Base-by-base conservation (phyloP, 345 rosid genomes). In the Microthlaspi erraticum region DNA sequence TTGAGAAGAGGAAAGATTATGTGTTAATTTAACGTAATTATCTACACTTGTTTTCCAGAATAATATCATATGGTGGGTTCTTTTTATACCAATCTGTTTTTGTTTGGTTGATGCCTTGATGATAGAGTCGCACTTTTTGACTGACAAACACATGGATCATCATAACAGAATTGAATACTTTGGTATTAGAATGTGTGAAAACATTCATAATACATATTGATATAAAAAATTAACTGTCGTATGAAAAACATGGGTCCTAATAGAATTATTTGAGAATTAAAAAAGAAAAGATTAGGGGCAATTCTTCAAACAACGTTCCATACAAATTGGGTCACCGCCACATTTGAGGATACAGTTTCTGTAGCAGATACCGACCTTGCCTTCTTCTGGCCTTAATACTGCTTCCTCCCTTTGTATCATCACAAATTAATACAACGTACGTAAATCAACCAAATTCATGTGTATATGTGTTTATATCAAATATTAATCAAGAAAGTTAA, bases 1-100 rank as follows among this genome's bases (percentile, higher is more conserved):
- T 20, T 84, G 85, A 87, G n/a, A 45, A 52, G 44, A 41, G 49
- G 46, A 39, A 32, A n/a, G 6, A 64, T 2, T 19, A 34, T 70
- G 68, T 8, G 37, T 33, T 60, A 36, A 26, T 26, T 26, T 26
- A 43, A 43, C 23, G 48, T 67, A 52, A 51, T 58, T 65, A 44
- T 16, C 34, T 13, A 61, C 41, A 32, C 20, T 64, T 36, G 34
- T n/a, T 32, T 34, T 36, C 7, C 37, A 14, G n/a, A 50, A 32
- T 12, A 20, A 32, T 23, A 7, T 51, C 10, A 18, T 36, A 17
- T 31, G 8, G 59, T 53, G 10, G 61, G 17, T 16, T 29, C 23
- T 60, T 42, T 5, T 51, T 51, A 39, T 50, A 39, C 10, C 16
- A 42, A 16, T 38, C 33, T 50, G 2, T 19, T 36, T 49, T 48